Percentiles rank a stretch among this genome's conserved stretches.
Evolutionary conservation across 2,329 filamentous ascomycete genomes (phyloP).

Genomic region (Beauveria australis): DNA sequence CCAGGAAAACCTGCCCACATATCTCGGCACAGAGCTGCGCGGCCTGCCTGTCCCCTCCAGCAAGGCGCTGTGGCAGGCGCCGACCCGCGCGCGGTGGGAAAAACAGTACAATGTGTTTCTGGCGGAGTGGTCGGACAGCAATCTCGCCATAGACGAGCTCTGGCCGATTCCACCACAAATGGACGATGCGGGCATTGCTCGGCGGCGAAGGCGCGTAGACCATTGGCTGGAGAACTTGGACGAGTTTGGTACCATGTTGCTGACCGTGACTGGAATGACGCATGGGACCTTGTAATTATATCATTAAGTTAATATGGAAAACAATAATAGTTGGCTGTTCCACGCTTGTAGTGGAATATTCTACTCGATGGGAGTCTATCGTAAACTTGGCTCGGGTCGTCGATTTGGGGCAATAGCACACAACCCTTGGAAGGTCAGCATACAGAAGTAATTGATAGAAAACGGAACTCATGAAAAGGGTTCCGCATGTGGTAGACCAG

Average conservation of each 20-base stretch:
- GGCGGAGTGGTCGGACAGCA: constrained; percentile 31
- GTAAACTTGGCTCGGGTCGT: too few species aligned
- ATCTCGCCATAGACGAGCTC: constrained; percentile 40
- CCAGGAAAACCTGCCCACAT: constrained; percentile 35
- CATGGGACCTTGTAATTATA: constrained; percentile 21
- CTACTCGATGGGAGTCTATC: too few species aligned
- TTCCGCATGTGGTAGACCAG: too few species aligned
- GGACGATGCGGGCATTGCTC: constrained; percentile 20
- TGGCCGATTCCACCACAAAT: constrained; percentile 33
- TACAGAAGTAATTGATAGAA: too few species aligned
- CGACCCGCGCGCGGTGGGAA: constrained; percentile 32
- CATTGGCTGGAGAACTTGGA: constrained; percentile 42
- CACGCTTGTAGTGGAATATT: too few species aligned
- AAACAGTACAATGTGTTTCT: constrained; percentile 33
- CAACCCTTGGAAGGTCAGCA: too few species aligned
- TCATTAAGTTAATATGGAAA: not conserved
- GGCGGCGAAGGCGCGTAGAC: constrained; percentile 32
- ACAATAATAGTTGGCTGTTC: too few species aligned
- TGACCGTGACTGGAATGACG: constrained; percentile 37
- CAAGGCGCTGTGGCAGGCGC: constrained; percentile 35
- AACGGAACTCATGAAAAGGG: too few species aligned
- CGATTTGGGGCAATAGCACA: too few species aligned
- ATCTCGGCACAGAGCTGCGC: constrained; percentile 39
- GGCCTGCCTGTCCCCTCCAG: constrained; percentile 34
- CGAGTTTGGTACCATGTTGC: constrained; percentile 47